A percentile compares a stretch with the other conserved stretches of the same genome.
Conservation (phyloP, 176 grass and related monocot genomes). For the Dactylis glomerata region DNA sequence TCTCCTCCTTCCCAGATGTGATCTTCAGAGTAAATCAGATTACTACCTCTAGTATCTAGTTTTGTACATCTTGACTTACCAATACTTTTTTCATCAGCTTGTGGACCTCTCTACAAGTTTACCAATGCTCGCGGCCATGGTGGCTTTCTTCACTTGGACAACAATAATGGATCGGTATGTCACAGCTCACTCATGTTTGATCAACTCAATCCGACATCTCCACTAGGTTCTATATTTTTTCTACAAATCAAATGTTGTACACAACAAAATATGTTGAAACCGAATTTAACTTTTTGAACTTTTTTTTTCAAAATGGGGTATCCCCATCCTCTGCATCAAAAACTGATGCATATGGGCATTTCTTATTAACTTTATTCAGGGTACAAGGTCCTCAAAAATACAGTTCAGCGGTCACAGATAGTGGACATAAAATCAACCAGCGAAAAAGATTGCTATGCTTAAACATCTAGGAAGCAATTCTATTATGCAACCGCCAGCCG, state of each 20-base stretch:
- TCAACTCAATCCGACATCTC: background rate
- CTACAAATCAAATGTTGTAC: background rate
- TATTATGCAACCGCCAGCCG: too few species aligned
- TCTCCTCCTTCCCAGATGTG: background rate
- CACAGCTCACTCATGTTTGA: background rate
- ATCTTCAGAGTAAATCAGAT: background rate
- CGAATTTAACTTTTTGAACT: background rate
- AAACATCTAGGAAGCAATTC: too few species aligned
- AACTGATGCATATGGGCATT: too few species aligned
- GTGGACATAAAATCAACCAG: too few species aligned
- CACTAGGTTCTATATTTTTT: background rate
- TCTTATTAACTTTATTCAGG: too few species aligned
- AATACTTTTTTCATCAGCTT: conserved; percentile 41
- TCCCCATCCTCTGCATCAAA: too few species aligned
- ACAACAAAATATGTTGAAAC: background rate
- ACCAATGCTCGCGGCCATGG: conserved; percentile 78
- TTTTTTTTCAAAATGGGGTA: too few species aligned
- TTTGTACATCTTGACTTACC: conserved; percentile 7
- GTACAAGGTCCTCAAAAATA: too few species aligned
- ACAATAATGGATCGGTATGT: conserved; percentile 53
- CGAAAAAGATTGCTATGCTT: too few species aligned
- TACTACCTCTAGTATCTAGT: background rate
- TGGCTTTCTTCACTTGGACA: conserved; percentile 89
- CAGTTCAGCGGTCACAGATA: too few species aligned
- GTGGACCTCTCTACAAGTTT: conserved; percentile 82